Base-by-base conservation (phyloP, 352 stramenopile species). In the Plasmopara viticola region DNA sequence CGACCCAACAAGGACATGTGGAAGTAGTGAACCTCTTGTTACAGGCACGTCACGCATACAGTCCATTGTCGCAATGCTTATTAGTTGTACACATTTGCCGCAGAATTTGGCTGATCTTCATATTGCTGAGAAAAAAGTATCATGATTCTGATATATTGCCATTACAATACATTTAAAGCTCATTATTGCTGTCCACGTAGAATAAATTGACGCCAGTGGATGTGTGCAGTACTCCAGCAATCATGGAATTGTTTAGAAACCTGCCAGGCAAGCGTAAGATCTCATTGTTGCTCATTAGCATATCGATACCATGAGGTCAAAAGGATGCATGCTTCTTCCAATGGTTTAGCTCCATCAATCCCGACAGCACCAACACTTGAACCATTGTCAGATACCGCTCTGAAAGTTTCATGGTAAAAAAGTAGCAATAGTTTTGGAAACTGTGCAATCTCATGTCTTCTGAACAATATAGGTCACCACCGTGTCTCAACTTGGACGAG, bases 171-270 rank as follows among this genome's bases (percentile, higher is more conserved):
- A 25, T 35, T 35, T 28, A 5, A 25, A 48, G 12, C n/a, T 49
- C 44, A 39, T 13, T 25, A 20, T 25, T 29, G 37, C 31, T 35
- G 31, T 52, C 38, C 44, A 15, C 25, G n/a, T 40, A 90, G 79
- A 75, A 86, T 45, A 63, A 69, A 4, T 59, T 84, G 13, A 87
- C 72, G 17, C 62, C 79, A 7, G 62, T 90, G 2, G 76, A 90
- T 20, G 74, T 90, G n/a, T 75, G 66, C 42, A 68, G 63, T 3
- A 64, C 53, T 14, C 61, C 73, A 20, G 55, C 55, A 28, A 74
- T 90, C 34, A 58, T 74, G 17, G 51, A 63, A 15, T 41, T 73
- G 3, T 87, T 87, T 40, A 66, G 63, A 48, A 60, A 39, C 9
- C 56, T 82, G 9, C 49, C 51, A 9, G 74, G 72, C 18, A 69